These are phyloP conservation scores for Fragilariopsis cylindrus DNA, from an alignment of 108 stramenopile genomes.

Conservation along the genomic window DNA sequence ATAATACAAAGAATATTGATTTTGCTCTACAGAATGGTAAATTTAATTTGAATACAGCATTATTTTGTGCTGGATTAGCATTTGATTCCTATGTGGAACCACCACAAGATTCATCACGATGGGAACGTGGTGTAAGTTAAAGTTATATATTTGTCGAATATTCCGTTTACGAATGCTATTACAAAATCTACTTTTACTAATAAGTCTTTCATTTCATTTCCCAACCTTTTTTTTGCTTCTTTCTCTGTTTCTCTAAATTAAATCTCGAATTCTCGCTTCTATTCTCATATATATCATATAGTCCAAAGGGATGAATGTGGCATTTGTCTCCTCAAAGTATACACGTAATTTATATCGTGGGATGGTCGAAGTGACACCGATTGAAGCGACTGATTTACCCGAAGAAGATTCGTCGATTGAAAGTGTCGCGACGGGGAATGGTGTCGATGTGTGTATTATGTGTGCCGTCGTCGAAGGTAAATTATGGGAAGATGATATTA, in stretches of 20 bases:
- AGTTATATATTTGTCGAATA: not conserved
- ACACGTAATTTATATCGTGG: slow-evolving; percentile 76
- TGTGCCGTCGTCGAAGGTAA: slow-evolving; percentile 70
- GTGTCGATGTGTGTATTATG: slow-evolving; percentile 64
- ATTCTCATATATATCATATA: not conserved
- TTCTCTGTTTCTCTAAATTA: not conserved
- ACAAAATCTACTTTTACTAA: not conserved
- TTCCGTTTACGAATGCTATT: not conserved
- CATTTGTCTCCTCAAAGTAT: slow-evolving; percentile 60
- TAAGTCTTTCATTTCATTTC: not conserved
- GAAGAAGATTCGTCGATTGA: slow-evolving; percentile 76
- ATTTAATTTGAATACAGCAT: slow-evolving; percentile 61
- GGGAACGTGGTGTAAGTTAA: slow-evolving; percentile 59
- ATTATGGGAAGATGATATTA: slow-evolving; percentile 71
- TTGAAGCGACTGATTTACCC: slow-evolving; percentile 57
- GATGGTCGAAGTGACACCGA: slow-evolving; percentile 65
- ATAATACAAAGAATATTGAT: no score
- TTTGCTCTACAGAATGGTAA: not conserved
- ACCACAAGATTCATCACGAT: slow-evolving; percentile 64
- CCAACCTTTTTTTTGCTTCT: not conserved
- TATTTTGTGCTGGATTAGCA: slow-evolving; percentile 78
- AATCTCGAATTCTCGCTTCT: not conserved
- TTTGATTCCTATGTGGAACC: slow-evolving; percentile 86
- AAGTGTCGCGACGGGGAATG: slow-evolving; percentile 58
- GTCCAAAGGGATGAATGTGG: slow-evolving; percentile 73